Conservation (phyloP, 257 asterid genomes). For the Solanum appendiculatum region DNA sequence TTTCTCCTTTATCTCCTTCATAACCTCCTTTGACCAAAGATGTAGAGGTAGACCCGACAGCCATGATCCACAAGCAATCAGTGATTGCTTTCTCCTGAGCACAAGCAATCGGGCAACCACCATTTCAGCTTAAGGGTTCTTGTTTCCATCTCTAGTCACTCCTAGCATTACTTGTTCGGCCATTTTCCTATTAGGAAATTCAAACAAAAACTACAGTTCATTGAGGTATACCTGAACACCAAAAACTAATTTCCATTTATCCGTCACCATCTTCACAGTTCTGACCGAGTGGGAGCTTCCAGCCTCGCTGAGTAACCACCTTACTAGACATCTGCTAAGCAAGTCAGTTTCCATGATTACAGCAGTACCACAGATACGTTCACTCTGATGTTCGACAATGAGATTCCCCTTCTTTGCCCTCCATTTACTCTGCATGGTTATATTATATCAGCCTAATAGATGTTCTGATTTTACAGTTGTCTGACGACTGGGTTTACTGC, state of each 20-base stretch:
- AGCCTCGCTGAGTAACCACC: background rate
- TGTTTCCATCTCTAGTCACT: background rate
- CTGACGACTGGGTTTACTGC: background rate
- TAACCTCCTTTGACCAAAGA: background rate
- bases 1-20: background rate
- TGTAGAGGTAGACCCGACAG: background rate
- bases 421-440: background rate
- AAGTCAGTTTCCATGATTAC: background rate
- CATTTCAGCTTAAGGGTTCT: background rate
- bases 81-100: background rate
- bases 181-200: background rate
- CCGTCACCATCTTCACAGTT: background rate
- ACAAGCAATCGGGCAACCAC: background rate
- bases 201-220: background rate
- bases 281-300: background rate
- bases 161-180: background rate
- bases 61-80: background rate
- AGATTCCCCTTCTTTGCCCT: background rate
- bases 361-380: background rate
- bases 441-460: background rate
- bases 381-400: background rate
- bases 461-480: background rate
- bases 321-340: background rate
- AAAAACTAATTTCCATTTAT: background rate
- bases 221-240: background rate